Evolutionary conservation across 1,284 basidiomycete species (phyloP).

Genomic region (Ganoderma leucocontextum): DNA sequence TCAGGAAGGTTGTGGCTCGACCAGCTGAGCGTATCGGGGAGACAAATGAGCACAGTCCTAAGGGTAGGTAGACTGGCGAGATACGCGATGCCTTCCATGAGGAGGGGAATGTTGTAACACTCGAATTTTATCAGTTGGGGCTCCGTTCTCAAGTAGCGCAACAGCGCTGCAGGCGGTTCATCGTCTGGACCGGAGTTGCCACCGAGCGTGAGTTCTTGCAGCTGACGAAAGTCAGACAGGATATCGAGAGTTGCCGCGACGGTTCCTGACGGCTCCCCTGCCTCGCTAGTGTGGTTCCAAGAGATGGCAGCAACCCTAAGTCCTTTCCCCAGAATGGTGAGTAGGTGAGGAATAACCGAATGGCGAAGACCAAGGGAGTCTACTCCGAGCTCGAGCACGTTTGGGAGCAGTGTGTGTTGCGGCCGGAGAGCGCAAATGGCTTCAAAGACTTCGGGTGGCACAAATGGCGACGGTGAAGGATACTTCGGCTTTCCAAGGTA

Average conservation of each 20-base stretch:
- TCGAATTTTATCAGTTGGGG: background rate
- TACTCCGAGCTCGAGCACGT: background rate
- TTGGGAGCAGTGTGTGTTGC: background rate
- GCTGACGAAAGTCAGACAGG: background rate
- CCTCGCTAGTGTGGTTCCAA: background rate
- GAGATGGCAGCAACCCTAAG: background rate
- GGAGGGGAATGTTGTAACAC: background rate
- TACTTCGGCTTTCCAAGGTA: background rate
- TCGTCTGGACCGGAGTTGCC: background rate
- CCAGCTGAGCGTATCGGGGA: background rate
- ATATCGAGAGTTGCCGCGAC: background rate
- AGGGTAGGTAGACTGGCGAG: background rate
- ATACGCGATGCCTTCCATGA: background rate
- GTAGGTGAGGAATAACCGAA: background rate
- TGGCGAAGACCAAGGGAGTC: background rate
- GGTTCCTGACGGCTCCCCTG: background rate
- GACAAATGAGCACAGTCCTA: background rate
- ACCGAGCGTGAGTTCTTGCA: background rate
- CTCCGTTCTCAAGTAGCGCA: background rate
- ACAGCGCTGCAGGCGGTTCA: background rate
- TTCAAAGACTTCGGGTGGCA: background rate
- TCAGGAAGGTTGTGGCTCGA: background rate
- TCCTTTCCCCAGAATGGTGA: background rate
- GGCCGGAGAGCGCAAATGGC: background rate
- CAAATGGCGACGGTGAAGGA: background rate